These are phyloP conservation scores for Mycena alexandri DNA, from an alignment of 768 basidiomycete genomes.

Conservation along the genomic window DNA sequence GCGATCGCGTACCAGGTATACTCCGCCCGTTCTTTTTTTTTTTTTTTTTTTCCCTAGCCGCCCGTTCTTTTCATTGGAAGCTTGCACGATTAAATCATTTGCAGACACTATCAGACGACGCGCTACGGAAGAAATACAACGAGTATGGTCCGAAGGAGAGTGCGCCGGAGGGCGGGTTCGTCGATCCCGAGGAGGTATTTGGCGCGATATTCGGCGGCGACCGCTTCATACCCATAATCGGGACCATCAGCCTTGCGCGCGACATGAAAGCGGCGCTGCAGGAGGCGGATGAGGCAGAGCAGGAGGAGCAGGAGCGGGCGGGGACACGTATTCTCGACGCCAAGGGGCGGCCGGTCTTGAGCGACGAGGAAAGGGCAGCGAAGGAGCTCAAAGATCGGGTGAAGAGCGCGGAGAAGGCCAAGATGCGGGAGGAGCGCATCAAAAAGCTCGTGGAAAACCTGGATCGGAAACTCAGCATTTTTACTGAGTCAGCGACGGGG, in stretches of 20 bases:
- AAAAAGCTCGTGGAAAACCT: slow-evolving; percentile 82
- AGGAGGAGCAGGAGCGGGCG: slow-evolving; percentile 59
- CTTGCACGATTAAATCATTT: neutral
- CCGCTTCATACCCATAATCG: slow-evolving; percentile 88
- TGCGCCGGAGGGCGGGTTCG: slow-evolving; percentile 85
- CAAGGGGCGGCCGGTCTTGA: slow-evolving; percentile 65
- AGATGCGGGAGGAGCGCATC: slow-evolving; percentile 81
- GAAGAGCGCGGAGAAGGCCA: slow-evolving; percentile 83
- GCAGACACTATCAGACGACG: slow-evolving; percentile 82
- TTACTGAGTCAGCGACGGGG: slow-evolving; percentile 84
- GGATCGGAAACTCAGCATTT: slow-evolving; percentile 86
- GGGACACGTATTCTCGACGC: slow-evolving; percentile 69
- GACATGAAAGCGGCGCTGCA: slow-evolving; percentile 96
- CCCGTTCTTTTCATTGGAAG: neutral
- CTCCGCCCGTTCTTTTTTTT: no score
- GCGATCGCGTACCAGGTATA: slow-evolving; percentile 79
- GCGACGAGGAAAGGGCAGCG: slow-evolving; percentile 79
- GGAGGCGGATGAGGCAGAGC: slow-evolving; percentile 82
- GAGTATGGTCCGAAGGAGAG: slow-evolving; percentile 91
- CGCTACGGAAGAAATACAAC: slow-evolving; percentile 87
- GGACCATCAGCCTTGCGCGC: slow-evolving; percentile 85
- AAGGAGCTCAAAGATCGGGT: slow-evolving; percentile 81
- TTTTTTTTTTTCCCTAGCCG: no score
- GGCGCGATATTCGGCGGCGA: slow-evolving; percentile 93
- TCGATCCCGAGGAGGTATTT: slow-evolving; percentile 88